These are phyloP conservation scores for Aspergillus quadrilineatus DNA, from an alignment of 2,329 filamentous ascomycete genomes.

Conservation along the genomic window DNA sequence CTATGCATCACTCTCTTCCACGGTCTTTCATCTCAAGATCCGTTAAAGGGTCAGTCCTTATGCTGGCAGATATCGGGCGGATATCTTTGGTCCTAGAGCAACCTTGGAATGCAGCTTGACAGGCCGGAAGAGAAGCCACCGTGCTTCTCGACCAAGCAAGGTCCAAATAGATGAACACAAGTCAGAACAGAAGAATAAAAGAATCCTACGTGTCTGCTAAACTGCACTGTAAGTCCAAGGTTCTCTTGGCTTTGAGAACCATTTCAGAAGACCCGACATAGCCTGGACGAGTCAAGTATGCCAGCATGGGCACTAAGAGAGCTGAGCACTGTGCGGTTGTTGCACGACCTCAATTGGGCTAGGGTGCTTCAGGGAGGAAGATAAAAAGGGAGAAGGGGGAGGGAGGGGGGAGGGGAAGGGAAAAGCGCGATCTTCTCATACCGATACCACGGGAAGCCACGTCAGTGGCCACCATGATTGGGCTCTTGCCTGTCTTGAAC, in stretches of 20 bases:
- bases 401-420: constrained; percentile 30
- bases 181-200: constrained; percentile 56
- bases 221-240: constrained; percentile 82
- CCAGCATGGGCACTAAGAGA: constrained; percentile 78
- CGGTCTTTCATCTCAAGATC: constrained; percentile 45
- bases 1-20: constrained; percentile 61
- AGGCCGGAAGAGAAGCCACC: constrained; percentile 59
- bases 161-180: constrained; percentile 61
- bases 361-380: constrained; percentile 39
- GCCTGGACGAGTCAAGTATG: constrained; percentile 89
- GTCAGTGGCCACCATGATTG: constrained; percentile 99
- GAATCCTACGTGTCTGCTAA: constrained; percentile 58
- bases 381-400: constrained; percentile 28
- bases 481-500: constrained; percentile 99
- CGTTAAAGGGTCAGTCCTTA: constrained; percentile 51
- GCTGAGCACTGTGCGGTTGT: constrained; percentile 75
- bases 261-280: constrained; percentile 69
- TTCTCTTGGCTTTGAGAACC: constrained; percentile 75
- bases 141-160: constrained; percentile 69
- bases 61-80: constrained; percentile 59
- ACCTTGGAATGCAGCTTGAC: constrained; percentile 75
- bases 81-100: constrained; percentile 62
- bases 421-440: constrained; percentile 74
- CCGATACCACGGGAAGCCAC: constrained; percentile 99
- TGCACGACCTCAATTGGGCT: constrained; percentile 58